Evolutionary conservation across 148 eudicot species (phyloP).

Genomic region (Selenicereus undatus): DNA sequence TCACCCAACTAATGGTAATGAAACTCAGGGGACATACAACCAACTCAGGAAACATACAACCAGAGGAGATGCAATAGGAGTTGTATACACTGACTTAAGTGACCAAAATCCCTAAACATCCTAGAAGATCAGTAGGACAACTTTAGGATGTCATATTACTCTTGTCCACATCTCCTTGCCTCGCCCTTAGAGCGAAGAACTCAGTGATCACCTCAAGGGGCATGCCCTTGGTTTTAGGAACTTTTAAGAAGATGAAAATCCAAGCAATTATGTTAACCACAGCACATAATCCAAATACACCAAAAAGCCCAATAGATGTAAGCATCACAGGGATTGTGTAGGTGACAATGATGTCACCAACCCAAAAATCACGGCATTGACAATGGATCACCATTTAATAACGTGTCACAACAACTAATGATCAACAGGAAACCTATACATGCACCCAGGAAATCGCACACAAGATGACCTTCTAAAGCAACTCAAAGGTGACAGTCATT

Average conservation of each 20-base stretch:
- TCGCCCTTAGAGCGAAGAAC: conserved; percentile 59
- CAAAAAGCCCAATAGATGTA: conserved; percentile 44
- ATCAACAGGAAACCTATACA: not conserved
- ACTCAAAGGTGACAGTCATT: no score
- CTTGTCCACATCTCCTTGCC: conserved; percentile 24
- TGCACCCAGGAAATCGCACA: not conserved
- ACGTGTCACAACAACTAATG: not conserved
- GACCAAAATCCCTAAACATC: not conserved
- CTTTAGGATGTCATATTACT: conserved; percentile 15
- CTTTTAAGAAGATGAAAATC: conserved; percentile 50
- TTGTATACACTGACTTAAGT: conserved; percentile 17
- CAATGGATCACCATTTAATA: not conserved
- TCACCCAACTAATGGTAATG: not conserved
- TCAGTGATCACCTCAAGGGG: no score
- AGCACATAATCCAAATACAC: conserved; percentile 49
- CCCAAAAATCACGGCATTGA: conserved; percentile 47
- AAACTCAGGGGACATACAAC: no score
- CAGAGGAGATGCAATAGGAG: conserved; percentile 4
- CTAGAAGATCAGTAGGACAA: not conserved
- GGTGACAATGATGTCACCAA: conserved; percentile 48
- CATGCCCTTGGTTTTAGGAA: no score
- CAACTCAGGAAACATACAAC: conserved; percentile 10
- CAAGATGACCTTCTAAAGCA: no score
- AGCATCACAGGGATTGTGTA: conserved; percentile 53
- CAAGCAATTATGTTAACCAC: conserved; percentile 38